Evolutionary conservation across 2,329 filamentous ascomycete species (phyloP).

Genomic region (Cyphellophora attinorum): DNA sequence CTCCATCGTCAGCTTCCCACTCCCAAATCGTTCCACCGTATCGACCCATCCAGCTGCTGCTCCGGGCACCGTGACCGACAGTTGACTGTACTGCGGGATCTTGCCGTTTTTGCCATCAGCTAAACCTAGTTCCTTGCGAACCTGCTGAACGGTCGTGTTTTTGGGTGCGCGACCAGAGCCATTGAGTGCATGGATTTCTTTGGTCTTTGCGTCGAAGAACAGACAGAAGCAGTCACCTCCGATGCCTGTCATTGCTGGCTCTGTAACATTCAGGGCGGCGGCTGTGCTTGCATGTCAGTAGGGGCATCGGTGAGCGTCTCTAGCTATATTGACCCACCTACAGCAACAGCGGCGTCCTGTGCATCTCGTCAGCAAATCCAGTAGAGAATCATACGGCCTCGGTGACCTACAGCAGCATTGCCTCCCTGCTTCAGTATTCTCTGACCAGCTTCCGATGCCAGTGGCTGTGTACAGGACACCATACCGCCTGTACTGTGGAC

Average conservation of each 20-base stretch:
- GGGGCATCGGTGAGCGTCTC: too few species aligned
- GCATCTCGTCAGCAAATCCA: not conserved
- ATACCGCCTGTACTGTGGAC: conserved; percentile 91
- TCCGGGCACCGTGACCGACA: conserved; percentile 79
- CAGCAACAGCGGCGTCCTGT: conserved; percentile 5
- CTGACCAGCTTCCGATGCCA: conserved; percentile 81
- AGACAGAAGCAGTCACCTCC: conserved; percentile 97
- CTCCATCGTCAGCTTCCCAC: conserved; percentile 66
- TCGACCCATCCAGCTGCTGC: conserved; percentile 92
- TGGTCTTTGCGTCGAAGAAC: conserved; percentile 75
- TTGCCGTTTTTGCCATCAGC: conserved; percentile 34
- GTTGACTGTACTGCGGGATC: conserved; percentile 57
- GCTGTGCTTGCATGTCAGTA: conserved; percentile 53
- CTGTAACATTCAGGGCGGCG: conserved; percentile 84
- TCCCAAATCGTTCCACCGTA: conserved; percentile 77
- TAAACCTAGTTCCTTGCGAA: conserved; percentile 61
- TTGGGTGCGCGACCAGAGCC: conserved; percentile 77
- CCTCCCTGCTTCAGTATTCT: conserved; percentile 77
- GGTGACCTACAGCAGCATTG: conserved; percentile 76
- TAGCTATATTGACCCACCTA: conserved; percentile 4
- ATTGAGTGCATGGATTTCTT: conserved; percentile 77
- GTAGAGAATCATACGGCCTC: not conserved
- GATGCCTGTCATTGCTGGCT: conserved; percentile 87
- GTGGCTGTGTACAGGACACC: conserved; percentile 77
- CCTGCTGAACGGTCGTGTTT: conserved; percentile 57